Base-by-base conservation (phyloP, 306 rosid genomes). In the Albizia julibrissin region DNA sequence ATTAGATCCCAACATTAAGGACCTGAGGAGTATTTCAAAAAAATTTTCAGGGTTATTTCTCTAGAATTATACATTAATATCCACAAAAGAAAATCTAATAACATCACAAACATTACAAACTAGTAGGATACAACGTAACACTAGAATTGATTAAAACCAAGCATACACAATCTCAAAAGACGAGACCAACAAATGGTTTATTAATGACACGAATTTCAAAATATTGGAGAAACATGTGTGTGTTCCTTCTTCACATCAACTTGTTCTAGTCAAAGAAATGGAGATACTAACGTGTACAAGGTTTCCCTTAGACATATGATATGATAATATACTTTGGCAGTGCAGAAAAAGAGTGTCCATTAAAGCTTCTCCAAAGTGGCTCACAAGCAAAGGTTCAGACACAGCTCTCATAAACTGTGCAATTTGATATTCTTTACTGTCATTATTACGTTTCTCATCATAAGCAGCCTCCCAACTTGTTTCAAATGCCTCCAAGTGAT, bases 331-430 rank as follows among this genome's bases (percentile, higher is more conserved):
- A 10, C 64, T 14, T 27, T 34, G 76, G 24, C 56, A 77, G 24
- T 72, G 47, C 5, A 21, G 11, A 4, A 81, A 85, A 13, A 81
- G 59, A 33, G 81, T 76, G 0, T 81, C 85, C 29, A 81, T 77
- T 40, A 85, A 81, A 34, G 52, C 80, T 62, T 76, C 80, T 31
- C 80, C 83, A 13, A 81, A 85, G 21, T 81, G 80, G 39, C 77
- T 73, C 33, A 66, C 10, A 3, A 81, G 80, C 12, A 85, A 66
- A 10, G 85, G 85, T 75, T 81, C 83, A 22, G 74, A 80, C 72
- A 81, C 83, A 50, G 80, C 80, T 68, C 88, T 85, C 80, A 85
- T 65, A 29, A 67, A 85, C 59, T 34, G 66, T 33, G 88, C 80
- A 52, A 19, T 7, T 52, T 52, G 59, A 1, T 52, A 19, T 52